Evolutionary conservation across 805 yeast genomes (phyloP).

Genomic region (Yamadazyma phyllophila): DNA sequence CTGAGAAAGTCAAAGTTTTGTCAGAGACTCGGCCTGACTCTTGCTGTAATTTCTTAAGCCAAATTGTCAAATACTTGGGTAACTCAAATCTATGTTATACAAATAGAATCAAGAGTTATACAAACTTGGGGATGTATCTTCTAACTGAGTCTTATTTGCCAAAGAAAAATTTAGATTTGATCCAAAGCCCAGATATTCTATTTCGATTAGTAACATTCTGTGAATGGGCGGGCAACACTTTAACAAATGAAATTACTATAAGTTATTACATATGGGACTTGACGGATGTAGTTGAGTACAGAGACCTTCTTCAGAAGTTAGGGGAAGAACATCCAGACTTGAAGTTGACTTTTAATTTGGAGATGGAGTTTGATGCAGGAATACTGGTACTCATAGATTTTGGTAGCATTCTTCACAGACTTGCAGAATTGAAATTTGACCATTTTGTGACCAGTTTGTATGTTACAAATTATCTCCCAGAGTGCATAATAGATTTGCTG

Average conservation of each 20-base stretch:
- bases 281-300: conserved; percentile 13
- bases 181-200: conserved; percentile 5
- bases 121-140: conserved; percentile 18
- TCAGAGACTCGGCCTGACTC: background rate
- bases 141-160: conserved; percentile 15
- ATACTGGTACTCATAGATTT: conserved; percentile 13
- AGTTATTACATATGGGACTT: conserved; percentile 18
- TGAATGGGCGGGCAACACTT: conserved; percentile 1
- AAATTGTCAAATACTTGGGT: background rate
- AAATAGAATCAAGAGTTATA: conserved; percentile 15
- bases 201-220: conserved; percentile 6
- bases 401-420: background rate
- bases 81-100: conserved; percentile 7
- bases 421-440: background rate
- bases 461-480: conserved; percentile 12
- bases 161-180: conserved; percentile 10
- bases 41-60: background rate
- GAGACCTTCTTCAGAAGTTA: conserved; percentile 2
- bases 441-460: conserved; percentile 2
- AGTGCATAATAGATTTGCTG: conserved; percentile 4
- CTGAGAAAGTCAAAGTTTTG: background rate
- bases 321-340: background rate
- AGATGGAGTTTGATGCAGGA: conserved; percentile 22
- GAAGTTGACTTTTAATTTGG: conserved; percentile 15
- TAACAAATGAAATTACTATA: conserved; percentile 12